Percentiles rank a stretch among this genome's conserved stretches.
Conservation (phyloP, 495 filamentous ascomycete species). For the Talaromyces borbonicus region DNA sequence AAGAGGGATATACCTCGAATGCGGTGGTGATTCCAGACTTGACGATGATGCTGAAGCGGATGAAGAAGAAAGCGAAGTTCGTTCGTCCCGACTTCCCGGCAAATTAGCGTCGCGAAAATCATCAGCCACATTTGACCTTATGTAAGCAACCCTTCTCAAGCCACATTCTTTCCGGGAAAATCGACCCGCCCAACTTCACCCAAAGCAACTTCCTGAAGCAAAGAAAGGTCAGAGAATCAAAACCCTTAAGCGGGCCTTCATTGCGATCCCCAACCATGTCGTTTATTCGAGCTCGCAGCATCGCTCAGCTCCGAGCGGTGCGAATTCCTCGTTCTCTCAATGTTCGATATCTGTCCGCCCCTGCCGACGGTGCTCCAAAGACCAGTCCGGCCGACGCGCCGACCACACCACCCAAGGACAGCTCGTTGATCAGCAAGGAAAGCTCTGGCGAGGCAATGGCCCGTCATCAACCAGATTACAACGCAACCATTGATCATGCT, state of each 20-base stretch:
- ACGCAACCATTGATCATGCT: conserved; percentile 63
- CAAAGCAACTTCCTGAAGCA: conserved; percentile 2
- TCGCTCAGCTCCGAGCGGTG: conserved; percentile 27
- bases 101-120: conserved; percentile 2
- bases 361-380: conserved; percentile 22
- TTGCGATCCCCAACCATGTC: conserved; percentile 29
- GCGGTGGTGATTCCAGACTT: neutral
- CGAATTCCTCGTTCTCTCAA: conserved; percentile 24
- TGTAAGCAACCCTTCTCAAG: conserved; percentile 5
- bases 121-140: conserved; percentile 8
- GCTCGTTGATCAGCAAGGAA: conserved; percentile 44
- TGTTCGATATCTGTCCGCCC: conserved; percentile 27
- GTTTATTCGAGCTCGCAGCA: conserved; percentile 32
- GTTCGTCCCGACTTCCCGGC: conserved; percentile 7
- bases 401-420: conserved; percentile 23
- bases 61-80: conserved; percentile 9
- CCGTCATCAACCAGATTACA: conserved; percentile 69
- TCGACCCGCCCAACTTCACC: neutral
- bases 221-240: no score
- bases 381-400: conserved; percentile 34
- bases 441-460: conserved; percentile 39
- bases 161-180: conserved; percentile 5
- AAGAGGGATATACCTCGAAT: conserved; percentile 1
- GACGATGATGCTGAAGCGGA: conserved; percentile 4
- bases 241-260: neutral